Evolutionary conservation across 345 rosid species (phyloP), one percentile per base, ranked within the genome.

Genomic region (Arabidopsis suecica): DNA sequence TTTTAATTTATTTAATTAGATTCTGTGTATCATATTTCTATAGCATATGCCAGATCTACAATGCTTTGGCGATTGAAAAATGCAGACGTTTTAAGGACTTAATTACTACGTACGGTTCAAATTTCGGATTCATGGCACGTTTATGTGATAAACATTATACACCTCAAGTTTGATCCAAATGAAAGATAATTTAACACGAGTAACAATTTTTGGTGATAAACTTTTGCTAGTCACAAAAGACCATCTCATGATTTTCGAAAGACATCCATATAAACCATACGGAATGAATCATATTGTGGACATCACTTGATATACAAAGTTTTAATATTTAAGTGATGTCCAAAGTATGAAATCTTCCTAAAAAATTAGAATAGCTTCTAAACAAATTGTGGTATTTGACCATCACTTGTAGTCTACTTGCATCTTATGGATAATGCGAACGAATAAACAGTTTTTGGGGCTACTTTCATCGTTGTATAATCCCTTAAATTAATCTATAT

Each of bases 1-100:
- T 6, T 65, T 61, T 36, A 34, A 34, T 25, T 38, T 74, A 56
- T 34, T 14, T 73, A 44, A 55, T 64, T 44, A 48, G 42, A 56
- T 55, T 44, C 3, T 44, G 2, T 64, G 37, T 47, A 65, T 45
- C 71, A 36, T 36, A 23, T 56, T 22, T 65, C 25, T 41, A 20
- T 14, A 50, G 37, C 44, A 72, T 40, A 51, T 18, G 61, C 20
- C 69, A 22, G 22, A 25, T 38, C 20, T 72, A 61, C 50, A 9
- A 38, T 58, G 37, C 32, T 61, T 61, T 62, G 3, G 13, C 38
- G 41, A 33, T 60, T 40, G 28, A 14, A 61, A 61, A 61, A 61
- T 25, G 41, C 50, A 62, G 63, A 40, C 30, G 68, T 41, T 38
- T 42, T 23, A 30, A n/a, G 44, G 42, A 70, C 11, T 3, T 47